Conservation (phyloP, 805 yeast genomes). For the Candida odintsovae region DNA sequence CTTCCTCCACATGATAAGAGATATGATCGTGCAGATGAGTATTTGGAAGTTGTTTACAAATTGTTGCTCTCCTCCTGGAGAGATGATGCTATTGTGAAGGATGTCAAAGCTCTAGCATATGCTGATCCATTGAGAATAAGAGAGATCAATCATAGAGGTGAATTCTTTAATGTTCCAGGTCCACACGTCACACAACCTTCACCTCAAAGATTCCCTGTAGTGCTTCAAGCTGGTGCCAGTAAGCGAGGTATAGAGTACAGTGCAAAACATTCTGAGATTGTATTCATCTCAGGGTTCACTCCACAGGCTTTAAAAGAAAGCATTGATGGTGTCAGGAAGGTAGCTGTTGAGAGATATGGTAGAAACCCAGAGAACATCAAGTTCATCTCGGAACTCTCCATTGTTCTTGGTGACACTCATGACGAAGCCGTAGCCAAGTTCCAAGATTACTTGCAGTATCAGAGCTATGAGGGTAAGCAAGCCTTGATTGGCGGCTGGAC, state of each 20-base stretch:
- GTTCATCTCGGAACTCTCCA: slow-evolving; percentile 31
- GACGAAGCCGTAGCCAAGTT: slow-evolving; percentile 33
- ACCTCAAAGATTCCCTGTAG: slow-evolving; percentile 38
- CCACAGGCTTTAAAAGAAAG: slow-evolving; percentile 27
- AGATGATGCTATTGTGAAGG: slow-evolving; percentile 26
- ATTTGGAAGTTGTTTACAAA: slow-evolving; percentile 30
- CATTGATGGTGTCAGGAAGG: slow-evolving; percentile 26
- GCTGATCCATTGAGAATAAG: slow-evolving; percentile 31
- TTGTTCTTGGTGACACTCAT: slow-evolving; percentile 34
- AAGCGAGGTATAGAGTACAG: slow-evolving; percentile 35
- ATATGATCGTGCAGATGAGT: slow-evolving; percentile 34
- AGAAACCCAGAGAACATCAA: slow-evolving; percentile 34
- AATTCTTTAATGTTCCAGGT: slow-evolving; percentile 35
- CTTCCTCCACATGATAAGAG: slow-evolving; percentile 34
- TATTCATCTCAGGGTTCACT: slow-evolving; percentile 32
- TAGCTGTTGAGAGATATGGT: slow-evolving; percentile 30
- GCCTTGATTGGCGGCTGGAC: slow-evolving; percentile 43
- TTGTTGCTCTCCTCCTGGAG: slow-evolving; percentile 34
- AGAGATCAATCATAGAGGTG: slow-evolving; percentile 34
- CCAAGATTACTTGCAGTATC: slow-evolving; percentile 25
- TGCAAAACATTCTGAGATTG: slow-evolving; percentile 38
- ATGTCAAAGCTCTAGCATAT: slow-evolving; percentile 21
- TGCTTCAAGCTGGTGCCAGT: slow-evolving; percentile 41
- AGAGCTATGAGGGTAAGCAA: slow-evolving; percentile 37
- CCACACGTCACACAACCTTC: slow-evolving; percentile 36